These are phyloP conservation scores for Thalassia testudinum DNA, from an alignment of 116 monocot species.

Conservation along the genomic window DNA sequence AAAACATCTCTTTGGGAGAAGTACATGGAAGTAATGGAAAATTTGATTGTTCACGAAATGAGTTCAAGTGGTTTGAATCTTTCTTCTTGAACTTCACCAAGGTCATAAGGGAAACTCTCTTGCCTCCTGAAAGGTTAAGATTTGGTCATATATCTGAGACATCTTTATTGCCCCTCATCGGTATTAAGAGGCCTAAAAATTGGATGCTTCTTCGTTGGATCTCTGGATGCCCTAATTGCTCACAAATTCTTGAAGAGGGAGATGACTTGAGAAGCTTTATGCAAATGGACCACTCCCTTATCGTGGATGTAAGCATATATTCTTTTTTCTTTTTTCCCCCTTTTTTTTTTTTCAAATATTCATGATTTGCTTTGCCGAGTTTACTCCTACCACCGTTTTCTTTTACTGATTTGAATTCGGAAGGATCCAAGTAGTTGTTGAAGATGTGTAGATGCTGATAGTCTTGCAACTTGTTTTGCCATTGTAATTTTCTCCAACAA, in stretches of 20 bases:
- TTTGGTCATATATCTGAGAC: conserved; percentile 65
- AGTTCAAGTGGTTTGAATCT: conserved; percentile 46
- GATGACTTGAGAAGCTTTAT: conserved; percentile 45
- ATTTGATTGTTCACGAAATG: conserved; percentile 33
- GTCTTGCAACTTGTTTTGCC: too few species aligned
- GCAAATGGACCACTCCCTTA: conserved; percentile 17
- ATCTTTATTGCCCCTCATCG: conserved; percentile 41
- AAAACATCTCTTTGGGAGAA: conserved; percentile 16
- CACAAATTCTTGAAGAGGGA: conserved; percentile 32
- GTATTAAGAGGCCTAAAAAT: conserved; percentile 27
- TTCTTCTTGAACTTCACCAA: conserved; percentile 50
- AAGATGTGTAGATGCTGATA: too few species aligned
- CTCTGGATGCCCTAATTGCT: conserved; percentile 59
- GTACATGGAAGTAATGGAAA: conserved; percentile 12
- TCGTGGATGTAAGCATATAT: conserved; percentile 40
- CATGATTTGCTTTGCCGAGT: too few species aligned
- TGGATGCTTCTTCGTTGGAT: conserved; percentile 48
- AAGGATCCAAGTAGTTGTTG: too few species aligned
- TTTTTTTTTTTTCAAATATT: too few species aligned
- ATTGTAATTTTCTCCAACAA: too few species aligned
- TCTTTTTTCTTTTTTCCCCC: too few species aligned
- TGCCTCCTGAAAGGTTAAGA: conserved; percentile 69
- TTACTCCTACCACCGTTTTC: too few species aligned
- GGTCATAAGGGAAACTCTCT: conserved; percentile 46
- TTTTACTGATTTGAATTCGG: too few species aligned